Evolutionary conservation across 148 eudicot genomes (phyloP).

Genomic region (Diospyros lotus): DNA sequence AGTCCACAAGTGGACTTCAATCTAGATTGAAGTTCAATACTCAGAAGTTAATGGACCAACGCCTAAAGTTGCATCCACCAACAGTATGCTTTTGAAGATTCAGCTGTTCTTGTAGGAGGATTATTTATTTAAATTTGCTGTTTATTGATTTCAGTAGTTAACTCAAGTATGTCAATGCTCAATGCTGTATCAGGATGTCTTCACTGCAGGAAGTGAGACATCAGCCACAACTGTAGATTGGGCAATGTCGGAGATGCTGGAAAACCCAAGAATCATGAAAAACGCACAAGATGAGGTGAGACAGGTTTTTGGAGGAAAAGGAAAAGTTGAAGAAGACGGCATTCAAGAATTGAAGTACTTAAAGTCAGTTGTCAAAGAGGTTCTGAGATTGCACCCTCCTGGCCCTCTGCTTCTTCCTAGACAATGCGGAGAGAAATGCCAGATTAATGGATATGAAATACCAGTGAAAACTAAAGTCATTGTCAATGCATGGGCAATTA

Average conservation of each 20-base stretch:
- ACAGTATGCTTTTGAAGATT: no score
- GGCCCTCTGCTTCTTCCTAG: constrained; percentile 28
- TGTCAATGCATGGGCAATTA: constrained; percentile 31
- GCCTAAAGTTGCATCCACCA: no score
- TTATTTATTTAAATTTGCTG: no score
- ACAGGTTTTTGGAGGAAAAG: constrained; percentile 6
- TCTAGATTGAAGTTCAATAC: no score
- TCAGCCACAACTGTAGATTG: constrained; percentile 23
- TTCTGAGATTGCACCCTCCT: constrained; percentile 30
- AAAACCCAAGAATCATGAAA: constrained; percentile 25
- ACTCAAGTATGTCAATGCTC: not conserved
- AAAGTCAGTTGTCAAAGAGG: constrained; percentile 28
- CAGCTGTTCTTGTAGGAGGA: no score
- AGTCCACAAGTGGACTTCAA: no score
- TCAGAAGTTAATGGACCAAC: no score
- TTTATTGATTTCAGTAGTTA: not conserved
- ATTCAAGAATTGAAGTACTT: constrained; percentile 19
- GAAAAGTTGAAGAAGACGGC: constrained; percentile 12
- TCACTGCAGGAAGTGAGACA: constrained; percentile 30
- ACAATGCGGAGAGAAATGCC: constrained; percentile 17
- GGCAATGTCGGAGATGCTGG: constrained; percentile 38
- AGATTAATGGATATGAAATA: constrained; percentile 26
- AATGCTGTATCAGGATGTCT: constrained; percentile 20
- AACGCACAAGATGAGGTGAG: constrained; percentile 33
- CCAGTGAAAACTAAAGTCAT: constrained; percentile 22